Percentiles rank a stretch among this genome's conserved stretches.
These are phyloP conservation scores for Pleurotus giganteus DNA, from an alignment of 768 basidiomycete species.

Conservation along the genomic window DNA sequence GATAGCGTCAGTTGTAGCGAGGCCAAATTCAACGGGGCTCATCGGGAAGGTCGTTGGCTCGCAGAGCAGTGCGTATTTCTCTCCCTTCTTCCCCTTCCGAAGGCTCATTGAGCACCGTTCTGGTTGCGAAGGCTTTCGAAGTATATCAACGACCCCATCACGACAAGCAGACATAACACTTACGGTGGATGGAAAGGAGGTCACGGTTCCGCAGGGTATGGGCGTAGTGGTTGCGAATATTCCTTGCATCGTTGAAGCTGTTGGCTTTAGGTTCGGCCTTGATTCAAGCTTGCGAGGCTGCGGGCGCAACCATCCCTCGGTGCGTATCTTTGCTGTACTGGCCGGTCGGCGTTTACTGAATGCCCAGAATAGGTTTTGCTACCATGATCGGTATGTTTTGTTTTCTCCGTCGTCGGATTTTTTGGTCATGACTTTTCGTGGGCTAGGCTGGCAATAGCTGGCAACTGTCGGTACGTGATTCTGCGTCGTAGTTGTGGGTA, in stretches of 20 bases:
- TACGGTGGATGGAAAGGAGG: conserved; percentile 95
- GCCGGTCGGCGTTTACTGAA: conserved; percentile 12
- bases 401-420: not conserved
- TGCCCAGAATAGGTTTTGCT: conserved; percentile 60
- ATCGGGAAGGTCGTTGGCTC: conserved; percentile 50
- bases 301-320: conserved; percentile 80
- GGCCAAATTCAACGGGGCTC: conserved; percentile 64
- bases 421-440: not conserved
- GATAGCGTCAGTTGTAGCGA: conserved; percentile 57
- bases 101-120: not conserved
- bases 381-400: conserved; percentile 71
- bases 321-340: conserved; percentile 26
- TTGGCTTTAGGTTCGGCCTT: conserved; percentile 73
- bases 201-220: conserved; percentile 93
- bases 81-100: not conserved
- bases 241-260: not conserved
- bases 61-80: not conserved
- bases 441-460: conserved; percentile 86
- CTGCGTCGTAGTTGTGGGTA: not conserved
- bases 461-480: conserved; percentile 79
- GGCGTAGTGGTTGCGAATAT: conserved; percentile 10
- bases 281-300: conserved; percentile 94
- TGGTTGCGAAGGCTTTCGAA: conserved; percentile 45
- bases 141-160: conserved; percentile 63
- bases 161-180: conserved; percentile 82